phyloP scores from a whole-genome alignment of 2,329 filamentous ascomycete species.

The Curvularia verruculosa region DNA sequence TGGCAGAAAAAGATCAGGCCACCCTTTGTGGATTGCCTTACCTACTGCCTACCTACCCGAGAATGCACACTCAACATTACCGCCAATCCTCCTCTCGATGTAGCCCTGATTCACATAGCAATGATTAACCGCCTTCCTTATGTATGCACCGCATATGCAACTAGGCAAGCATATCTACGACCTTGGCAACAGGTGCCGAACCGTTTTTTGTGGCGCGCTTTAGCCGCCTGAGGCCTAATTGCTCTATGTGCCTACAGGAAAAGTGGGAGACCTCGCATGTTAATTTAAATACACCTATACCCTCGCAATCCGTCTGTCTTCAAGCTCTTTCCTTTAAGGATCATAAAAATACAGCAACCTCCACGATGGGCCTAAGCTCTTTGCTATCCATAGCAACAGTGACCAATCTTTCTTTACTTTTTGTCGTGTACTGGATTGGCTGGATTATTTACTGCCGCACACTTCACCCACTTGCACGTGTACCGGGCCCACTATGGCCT shows the following conservation, averaged over 20 bases:
- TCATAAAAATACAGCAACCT: background rate
- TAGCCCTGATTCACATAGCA: background rate
- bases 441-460: conserved; percentile 15
- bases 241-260: background rate
- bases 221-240: background rate
- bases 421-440: background rate
- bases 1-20: background rate
- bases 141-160: background rate
- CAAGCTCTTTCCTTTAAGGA: background rate
- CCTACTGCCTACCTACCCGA: background rate
- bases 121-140: background rate
- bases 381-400: background rate
- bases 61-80: background rate
- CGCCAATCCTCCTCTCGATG: background rate
- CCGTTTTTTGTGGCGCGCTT: background rate
- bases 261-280: background rate
- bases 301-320: background rate
- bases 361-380: background rate
- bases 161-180: background rate
- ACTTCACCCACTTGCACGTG: conserved; percentile 15
- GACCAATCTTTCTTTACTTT: background rate
- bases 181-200: background rate
- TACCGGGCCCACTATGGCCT: conserved; percentile 15
- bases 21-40: background rate
- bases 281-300: background rate